A percentile compares a stretch with the other conserved stretches of the same genome.
Conservation (phyloP, 169 alveolate species). For the Eimeria zaria region DNA sequence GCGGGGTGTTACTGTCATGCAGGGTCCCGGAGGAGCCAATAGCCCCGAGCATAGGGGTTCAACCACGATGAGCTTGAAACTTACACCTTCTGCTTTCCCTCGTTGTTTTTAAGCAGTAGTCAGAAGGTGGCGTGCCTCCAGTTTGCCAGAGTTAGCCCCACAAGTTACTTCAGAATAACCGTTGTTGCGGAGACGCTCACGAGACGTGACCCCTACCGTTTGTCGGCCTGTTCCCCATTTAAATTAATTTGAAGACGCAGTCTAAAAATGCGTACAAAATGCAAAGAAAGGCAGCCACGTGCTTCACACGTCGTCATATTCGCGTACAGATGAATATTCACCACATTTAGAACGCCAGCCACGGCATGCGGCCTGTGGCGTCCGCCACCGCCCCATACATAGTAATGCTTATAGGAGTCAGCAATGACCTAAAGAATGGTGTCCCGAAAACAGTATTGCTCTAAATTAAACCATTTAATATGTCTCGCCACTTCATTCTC, state of each 20-base stretch:
- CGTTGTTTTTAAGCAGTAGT: neutral
- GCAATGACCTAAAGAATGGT: neutral
- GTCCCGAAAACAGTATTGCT: neutral
- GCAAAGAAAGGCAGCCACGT: neutral
- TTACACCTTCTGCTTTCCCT: neutral
- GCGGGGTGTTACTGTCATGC: neutral
- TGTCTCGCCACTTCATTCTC: neutral
- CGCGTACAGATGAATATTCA: neutral
- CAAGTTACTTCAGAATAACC: neutral
- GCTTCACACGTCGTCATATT: neutral
- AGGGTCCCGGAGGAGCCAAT: neutral
- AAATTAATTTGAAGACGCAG: neutral
- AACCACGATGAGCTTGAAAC: neutral
- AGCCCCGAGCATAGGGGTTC: neutral
- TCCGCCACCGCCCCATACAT: neutral
- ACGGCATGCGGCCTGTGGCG: neutral
- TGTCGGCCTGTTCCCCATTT: neutral
- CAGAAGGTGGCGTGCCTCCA: neutral
- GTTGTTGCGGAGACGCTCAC: neutral
- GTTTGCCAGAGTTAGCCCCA: neutral
- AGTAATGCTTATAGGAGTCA: neutral
- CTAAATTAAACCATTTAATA: neutral
- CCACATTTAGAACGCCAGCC: neutral
- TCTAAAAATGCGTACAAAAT: neutral
- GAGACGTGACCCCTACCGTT: constrained; percentile 16